Evolutionary conservation across 2,329 filamentous ascomycete genomes (phyloP).

Genomic region (Penicillium sp.): DNA sequence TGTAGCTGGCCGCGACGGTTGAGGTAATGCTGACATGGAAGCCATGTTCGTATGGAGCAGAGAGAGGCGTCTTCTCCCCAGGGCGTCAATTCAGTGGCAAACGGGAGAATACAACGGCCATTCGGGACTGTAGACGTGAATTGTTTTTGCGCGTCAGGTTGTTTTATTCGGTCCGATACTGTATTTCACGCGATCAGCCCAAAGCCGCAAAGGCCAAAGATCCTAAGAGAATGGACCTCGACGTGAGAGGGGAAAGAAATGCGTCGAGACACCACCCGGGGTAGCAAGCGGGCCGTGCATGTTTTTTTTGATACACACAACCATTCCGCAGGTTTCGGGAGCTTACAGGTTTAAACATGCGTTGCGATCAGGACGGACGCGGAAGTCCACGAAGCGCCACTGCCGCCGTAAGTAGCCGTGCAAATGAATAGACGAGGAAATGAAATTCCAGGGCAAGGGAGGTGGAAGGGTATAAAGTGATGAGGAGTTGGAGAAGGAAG

Average conservation of each 20-base stretch:
- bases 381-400: conserved; percentile 7
- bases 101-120: conserved; percentile 12
- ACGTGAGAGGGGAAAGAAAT: background rate
- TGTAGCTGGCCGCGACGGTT: conserved; percentile 59
- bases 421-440: background rate
- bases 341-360: conserved; percentile 16
- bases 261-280: background rate
- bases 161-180: background rate
- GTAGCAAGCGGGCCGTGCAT: background rate
- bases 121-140: conserved; percentile 3
- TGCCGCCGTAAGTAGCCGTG: conserved; percentile 1
- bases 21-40: conserved; percentile 60
- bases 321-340: conserved; percentile 3
- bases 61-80: background rate
- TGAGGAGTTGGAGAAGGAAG: conserved; percentile 3
- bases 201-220: background rate
- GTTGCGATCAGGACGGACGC: conserved; percentile 16
- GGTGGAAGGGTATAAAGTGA: background rate
- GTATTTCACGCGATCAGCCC: background rate
- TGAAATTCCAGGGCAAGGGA: background rate
- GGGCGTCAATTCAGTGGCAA: conserved; percentile 2
- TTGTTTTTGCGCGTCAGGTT: background rate
- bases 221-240: background rate
- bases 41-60: conserved; percentile 17
- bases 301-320: background rate